These are phyloP conservation scores for Botrytis pseudocinerea DNA, from an alignment of 2,329 filamentous ascomycete genomes.

Conservation along the genomic window DNA sequence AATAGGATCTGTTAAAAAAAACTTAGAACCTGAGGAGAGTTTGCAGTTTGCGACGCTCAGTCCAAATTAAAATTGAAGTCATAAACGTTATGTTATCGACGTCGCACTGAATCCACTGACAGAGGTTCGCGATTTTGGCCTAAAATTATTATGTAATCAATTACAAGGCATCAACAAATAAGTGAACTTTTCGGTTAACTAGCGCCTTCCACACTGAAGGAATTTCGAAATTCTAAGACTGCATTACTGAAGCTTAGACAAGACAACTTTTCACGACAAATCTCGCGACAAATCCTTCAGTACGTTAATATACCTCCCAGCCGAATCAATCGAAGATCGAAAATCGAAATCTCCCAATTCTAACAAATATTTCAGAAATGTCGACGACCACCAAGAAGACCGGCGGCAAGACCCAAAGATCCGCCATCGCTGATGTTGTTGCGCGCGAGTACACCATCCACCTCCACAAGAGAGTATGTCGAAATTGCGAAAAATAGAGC, in stretches of 20 bases:
- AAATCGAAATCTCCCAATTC: conserved; percentile 13
- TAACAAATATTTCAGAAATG: conserved; percentile 50
- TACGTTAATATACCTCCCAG: conserved; percentile 27
- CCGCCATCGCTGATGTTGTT: conserved; percentile 98
- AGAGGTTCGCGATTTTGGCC: background rate
- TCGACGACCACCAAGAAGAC: conserved; percentile 67
- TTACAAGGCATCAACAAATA: background rate
- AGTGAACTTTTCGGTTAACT: conserved; percentile 22
- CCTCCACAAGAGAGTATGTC: conserved; percentile 97
- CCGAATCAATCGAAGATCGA: conserved; percentile 19
- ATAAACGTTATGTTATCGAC: conserved; percentile 15
- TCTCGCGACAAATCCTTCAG: conserved; percentile 35
- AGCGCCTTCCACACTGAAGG: conserved; percentile 22
- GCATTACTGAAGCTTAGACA: conserved; percentile 24
- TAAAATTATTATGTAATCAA: background rate
- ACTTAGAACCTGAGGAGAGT: conserved; percentile 1
- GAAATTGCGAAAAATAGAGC: conserved; percentile 24
- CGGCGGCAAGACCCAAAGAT: conserved; percentile 72
- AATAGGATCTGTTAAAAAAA: background rate
- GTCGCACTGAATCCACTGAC: conserved; percentile 11
- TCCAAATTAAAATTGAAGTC: background rate
- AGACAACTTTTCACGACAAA: conserved; percentile 33
- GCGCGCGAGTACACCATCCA: conserved; percentile 99
- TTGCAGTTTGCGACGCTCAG: background rate
- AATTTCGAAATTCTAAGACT: conserved; percentile 29